Evolutionary conservation across 2,329 filamentous ascomycete genomes (phyloP), one percentile per base, ranked within the genome.

Genomic region (Nemania diffusa): DNA sequence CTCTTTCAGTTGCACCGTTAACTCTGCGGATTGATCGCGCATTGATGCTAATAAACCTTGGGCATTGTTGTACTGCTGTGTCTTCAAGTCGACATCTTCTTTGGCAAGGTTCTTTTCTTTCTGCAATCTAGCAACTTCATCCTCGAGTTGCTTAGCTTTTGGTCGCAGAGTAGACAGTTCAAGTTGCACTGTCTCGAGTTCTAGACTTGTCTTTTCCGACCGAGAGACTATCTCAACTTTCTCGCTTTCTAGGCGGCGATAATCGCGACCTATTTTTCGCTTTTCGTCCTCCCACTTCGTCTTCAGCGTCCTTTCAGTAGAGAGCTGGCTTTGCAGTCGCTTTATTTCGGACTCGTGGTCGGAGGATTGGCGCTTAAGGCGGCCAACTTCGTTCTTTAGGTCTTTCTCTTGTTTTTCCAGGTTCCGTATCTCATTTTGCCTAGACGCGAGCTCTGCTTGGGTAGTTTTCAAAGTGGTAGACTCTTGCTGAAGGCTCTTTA

Each of bases 1-100:
- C 80, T 99, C 96, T 79, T 96, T 97, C 80, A 97, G 91, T 81
- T 97, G 96, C 71, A 93, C 91, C 5, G 90, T 90, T 75, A 98
- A 87, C 81, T 99, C 96, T 1, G 92, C 88, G 0, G 91, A 91
- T 81, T 98, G 94, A 74, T 97, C 94, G 68, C 94, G 92, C 93
- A 98, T 96, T 77, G 92, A 97, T 74, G 90, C 91, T 78, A 98
- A 89, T 15, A 97, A 82, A 57, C 91, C 92, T 78, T 98, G 93
- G 0, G 93, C 92, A 72, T 90, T 97, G 60, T 88, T 87, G 75
- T 97, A 94, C 79, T 97, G 93, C 44, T 93, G 92, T 1, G 88
- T 87, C 83, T 96, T 97, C 67, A 97, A 86, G 62, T 94, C 88
- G 0, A 92, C 87, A 73, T 98, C 94, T 71, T 97, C 93, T 48